A percentile compares a stretch with the other conserved stretches of the same genome.
Conservation (phyloP, 2,329 filamentous ascomycete species). For the Tympanopsis confertula region DNA sequence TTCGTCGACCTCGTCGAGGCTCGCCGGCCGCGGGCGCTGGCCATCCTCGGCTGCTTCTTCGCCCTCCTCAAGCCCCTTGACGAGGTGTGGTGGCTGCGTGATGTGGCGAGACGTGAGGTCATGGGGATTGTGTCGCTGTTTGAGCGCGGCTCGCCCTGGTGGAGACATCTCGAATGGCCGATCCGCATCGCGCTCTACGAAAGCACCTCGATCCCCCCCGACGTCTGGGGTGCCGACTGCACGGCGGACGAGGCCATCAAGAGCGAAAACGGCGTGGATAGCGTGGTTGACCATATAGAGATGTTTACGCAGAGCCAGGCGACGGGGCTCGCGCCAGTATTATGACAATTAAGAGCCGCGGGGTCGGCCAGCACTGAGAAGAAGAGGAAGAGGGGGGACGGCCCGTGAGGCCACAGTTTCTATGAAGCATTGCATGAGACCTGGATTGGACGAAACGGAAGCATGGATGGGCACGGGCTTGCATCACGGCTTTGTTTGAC, state of each 20-base stretch:
- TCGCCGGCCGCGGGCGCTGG: constrained; percentile 47
- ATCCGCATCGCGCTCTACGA: constrained; percentile 47
- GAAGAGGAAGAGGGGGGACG: not conserved
- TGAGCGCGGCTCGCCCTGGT: constrained; percentile 44
- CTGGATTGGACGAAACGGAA: not conserved
- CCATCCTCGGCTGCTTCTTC: constrained; percentile 56
- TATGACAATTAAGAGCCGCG: not conserved
- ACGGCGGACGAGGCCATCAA: constrained; percentile 22
- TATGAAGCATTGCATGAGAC: not conserved
- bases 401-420: not conserved
- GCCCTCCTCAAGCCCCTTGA: constrained; percentile 51
- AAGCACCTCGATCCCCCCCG: constrained; percentile 32
- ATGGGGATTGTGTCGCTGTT: constrained; percentile 50
- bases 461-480: no score
- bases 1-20: constrained; percentile 48
- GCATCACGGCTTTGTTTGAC: not conserved
- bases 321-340: not conserved
- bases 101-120: constrained; percentile 54
- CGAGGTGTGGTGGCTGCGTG: constrained; percentile 58
- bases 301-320: not conserved
- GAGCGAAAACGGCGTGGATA: not conserved
- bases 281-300: not conserved
- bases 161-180: constrained; percentile 50
- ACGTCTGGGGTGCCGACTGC: constrained; percentile 44
- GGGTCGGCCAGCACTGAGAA: not conserved